Conservation (phyloP, 2,329 filamentous ascomycete species). For the Alternaria tenuissima region DNA sequence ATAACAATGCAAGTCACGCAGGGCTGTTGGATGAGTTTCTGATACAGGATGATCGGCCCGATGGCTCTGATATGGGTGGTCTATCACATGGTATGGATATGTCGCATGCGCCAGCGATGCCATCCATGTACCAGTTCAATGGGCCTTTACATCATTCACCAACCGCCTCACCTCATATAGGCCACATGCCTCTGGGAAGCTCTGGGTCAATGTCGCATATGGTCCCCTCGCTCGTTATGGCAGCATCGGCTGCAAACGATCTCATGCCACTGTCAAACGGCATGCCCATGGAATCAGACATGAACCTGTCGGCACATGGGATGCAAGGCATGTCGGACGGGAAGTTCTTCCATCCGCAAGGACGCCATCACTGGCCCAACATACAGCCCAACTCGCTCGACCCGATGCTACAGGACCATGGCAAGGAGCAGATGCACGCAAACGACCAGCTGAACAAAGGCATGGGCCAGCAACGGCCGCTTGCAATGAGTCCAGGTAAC, state of each 20-base stretch:
- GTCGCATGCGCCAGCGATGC: slow-evolving; percentile 44
- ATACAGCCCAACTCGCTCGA: slow-evolving; percentile 43
- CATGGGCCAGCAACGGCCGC: slow-evolving; percentile 44
- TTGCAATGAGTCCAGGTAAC: slow-evolving; percentile 49
- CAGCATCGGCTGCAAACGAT: slow-evolving; percentile 52
- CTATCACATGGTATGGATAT: slow-evolving; percentile 44
- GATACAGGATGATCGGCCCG: slow-evolving; percentile 49
- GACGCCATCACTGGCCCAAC: slow-evolving; percentile 43
- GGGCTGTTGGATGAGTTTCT: slow-evolving; percentile 49
- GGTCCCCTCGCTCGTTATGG: slow-evolving; percentile 51
- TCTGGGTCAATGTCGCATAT: slow-evolving; percentile 44
- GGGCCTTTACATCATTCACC: slow-evolving; percentile 49
- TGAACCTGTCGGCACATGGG: slow-evolving; percentile 38
- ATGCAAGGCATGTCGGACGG: slow-evolving; percentile 40
- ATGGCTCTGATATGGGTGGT: slow-evolving; percentile 33
- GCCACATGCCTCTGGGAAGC: slow-evolving; percentile 39
- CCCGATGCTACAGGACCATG: slow-evolving; percentile 47
- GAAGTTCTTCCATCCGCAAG: slow-evolving; percentile 45
- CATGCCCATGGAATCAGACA: slow-evolving; percentile 48
- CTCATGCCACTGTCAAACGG: slow-evolving; percentile 48
- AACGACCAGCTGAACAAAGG: slow-evolving; percentile 34
- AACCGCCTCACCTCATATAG: slow-evolving; percentile 45
- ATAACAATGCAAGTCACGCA: slow-evolving; percentile 31
- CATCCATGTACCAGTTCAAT: slow-evolving; percentile 52
- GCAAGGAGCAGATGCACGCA: slow-evolving; percentile 35